Evolutionary conservation across 2,329 filamentous ascomycete genomes (phyloP), one percentile per base, ranked within the genome.

Genomic region (Sclerotinia trifoliorum): DNA sequence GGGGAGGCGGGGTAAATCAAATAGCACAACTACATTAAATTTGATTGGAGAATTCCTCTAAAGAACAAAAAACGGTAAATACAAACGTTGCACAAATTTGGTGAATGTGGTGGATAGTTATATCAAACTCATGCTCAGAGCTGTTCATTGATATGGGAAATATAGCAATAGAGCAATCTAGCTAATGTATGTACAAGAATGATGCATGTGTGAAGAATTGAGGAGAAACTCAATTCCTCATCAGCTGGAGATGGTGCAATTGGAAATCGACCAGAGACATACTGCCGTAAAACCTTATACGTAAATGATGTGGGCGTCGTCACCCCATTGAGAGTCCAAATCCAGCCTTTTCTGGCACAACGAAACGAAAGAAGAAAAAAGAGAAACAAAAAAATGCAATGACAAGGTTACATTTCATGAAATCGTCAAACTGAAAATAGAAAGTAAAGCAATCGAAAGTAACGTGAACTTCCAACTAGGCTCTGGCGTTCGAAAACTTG

Each of bases 71-170:
- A 35, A 10, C 10, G 11, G 8, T 49, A 19, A 15, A 35, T 32
- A 8, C 5, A 5, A n/a, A 61, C 3, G 5, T 10, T 49, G n/a
- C 21, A 15, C 6, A 19, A 17, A 48, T 17, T 2, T 15, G 26
- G 1, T n/a, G 21, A 17, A 17, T 8, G 0, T n/a, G 1, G 13
- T n/a, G 7, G 19, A 15, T 15, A n/a, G 32, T 17, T 11, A 48
- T 2, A 8, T 10, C 19, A 8, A 1, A 5, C 15, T n/a, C 8
- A 8, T n/a, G n/a, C n/a, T n/a, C n/a, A n/a, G n/a, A n/a, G n/a
- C 42, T 35, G 57, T 24, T n/a, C 7, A 61, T 49, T 35, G 24
- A 32, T 32, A 21, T 48, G 19, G 10, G 13, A 24, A 35, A 8
- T 13, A 29, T 49, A 6, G 44, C 48, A 17, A n/a, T 21, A 8